phyloP scores from a whole-genome alignment of 2,329 filamentous ascomycete genomes.

The Exserohilum turcica region DNA sequence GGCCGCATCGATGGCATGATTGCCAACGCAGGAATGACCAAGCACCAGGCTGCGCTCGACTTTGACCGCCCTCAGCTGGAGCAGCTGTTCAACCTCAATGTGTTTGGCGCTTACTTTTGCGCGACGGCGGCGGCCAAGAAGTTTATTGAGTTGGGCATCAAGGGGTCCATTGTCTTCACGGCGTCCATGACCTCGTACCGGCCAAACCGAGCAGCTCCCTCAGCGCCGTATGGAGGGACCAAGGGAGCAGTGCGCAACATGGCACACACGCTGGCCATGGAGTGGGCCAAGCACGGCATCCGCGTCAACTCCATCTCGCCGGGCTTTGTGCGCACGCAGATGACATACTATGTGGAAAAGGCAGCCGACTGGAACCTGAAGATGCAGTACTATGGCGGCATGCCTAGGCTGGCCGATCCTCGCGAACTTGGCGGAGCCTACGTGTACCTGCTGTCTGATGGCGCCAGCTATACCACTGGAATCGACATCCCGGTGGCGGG shows the following conservation, averaged over 20 bases:
- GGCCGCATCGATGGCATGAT: slow-evolving; percentile 59
- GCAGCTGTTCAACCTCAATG: slow-evolving; percentile 56
- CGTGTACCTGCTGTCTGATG: slow-evolving; percentile 55
- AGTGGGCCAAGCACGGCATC: slow-evolving; percentile 82
- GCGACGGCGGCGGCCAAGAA: slow-evolving; percentile 54
- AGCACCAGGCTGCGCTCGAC: slow-evolving; percentile 58
- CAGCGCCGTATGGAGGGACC: slow-evolving; percentile 54
- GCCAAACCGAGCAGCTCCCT: slow-evolving; percentile 58
- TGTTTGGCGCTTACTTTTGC: slow-evolving; percentile 54
- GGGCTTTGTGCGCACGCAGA: slow-evolving; percentile 80
- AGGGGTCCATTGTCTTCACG: slow-evolving; percentile 57
- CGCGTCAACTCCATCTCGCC: slow-evolving; percentile 85
- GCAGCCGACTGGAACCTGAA: slow-evolving; percentile 59
- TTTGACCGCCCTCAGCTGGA: slow-evolving; percentile 58
- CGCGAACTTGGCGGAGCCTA: slow-evolving; percentile 58
- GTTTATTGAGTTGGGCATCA: slow-evolving; percentile 54
- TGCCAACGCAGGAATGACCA: slow-evolving; percentile 58
- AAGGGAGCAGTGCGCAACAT: slow-evolving; percentile 53
- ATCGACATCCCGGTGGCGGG: slow-evolving; percentile 58
- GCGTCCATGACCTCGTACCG: slow-evolving; percentile 58
- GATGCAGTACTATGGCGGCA: slow-evolving; percentile 61
- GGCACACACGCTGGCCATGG: slow-evolving; percentile 68
- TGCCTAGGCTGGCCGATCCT: slow-evolving; percentile 58
- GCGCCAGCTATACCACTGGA: slow-evolving; percentile 56
- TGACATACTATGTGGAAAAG: slow-evolving; percentile 58